A percentile compares a stretch with the other conserved stretches of the same genome.
These are phyloP conservation scores for Golubevia pallescens DNA, from an alignment of 1,284 basidiomycete species.

Conservation along the genomic window DNA sequence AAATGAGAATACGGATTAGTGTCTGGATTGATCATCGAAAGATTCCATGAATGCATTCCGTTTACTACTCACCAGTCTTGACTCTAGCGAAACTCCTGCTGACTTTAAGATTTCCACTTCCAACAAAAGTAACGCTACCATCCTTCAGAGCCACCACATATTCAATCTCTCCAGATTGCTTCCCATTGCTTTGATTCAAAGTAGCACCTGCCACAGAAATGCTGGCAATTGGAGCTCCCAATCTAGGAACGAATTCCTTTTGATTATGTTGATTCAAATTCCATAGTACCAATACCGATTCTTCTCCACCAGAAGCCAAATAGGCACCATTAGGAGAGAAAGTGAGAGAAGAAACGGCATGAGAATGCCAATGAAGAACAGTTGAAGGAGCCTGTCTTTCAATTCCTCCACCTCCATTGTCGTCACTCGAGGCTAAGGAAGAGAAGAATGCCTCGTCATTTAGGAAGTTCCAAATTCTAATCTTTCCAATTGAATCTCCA, in stretches of 20 bases:
- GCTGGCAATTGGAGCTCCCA: constrained; percentile 79
- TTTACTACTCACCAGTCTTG: constrained; percentile 78
- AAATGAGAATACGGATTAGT: too few species aligned
- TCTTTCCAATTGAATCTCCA: constrained; percentile 82
- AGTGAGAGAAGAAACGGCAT: constrained; percentile 84
- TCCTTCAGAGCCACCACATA: constrained; percentile 84
- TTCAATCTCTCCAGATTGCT: constrained; percentile 75
- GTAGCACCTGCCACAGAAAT: constrained; percentile 73
- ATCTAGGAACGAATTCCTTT: constrained; percentile 78
- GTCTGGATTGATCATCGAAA: too few species aligned
- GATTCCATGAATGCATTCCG: too few species aligned
- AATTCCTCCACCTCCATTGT: constrained; percentile 65
- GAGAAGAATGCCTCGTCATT: constrained; percentile 66
- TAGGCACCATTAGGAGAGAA: constrained; percentile 93
- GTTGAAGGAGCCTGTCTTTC: constrained; percentile 73
- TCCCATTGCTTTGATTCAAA: constrained; percentile 54
- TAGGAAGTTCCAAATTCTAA: constrained; percentile 91
- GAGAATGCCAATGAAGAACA: constrained; percentile 94
- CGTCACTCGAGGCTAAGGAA: constrained; percentile 29
- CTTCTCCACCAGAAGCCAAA: constrained; percentile 91
- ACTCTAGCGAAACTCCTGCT: constrained; percentile 79
- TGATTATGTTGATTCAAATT: constrained; percentile 71
- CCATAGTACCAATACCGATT: constrained; percentile 95
- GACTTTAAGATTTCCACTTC: constrained; percentile 75
- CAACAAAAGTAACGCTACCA: constrained; percentile 80